phyloP scores from a whole-genome alignment of 2,329 filamentous ascomycete species.

The Chrysoporthe deuterocubensis region DNA sequence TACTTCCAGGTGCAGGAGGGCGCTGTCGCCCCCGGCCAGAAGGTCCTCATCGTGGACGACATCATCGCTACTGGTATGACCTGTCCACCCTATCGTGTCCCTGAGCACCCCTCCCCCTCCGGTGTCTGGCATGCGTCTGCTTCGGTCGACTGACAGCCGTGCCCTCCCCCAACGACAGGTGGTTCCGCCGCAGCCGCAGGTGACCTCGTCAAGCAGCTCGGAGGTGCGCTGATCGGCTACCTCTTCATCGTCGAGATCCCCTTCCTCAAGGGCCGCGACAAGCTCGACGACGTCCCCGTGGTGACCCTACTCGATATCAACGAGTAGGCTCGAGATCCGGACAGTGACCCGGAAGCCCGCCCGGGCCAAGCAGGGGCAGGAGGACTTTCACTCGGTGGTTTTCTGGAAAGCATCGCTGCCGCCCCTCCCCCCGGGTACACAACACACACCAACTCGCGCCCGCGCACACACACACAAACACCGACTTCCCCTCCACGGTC shows the following conservation, averaged over 20 bases:
- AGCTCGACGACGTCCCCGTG: slow-evolving; percentile 78
- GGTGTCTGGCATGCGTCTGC: background rate
- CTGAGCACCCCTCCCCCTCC: background rate
- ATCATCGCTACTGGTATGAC: slow-evolving; percentile 91
- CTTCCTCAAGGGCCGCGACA: slow-evolving; percentile 88
- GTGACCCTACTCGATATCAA: slow-evolving; percentile 75
- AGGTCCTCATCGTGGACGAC: slow-evolving; percentile 92
- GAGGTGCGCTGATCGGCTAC: slow-evolving; percentile 84
- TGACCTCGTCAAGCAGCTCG: slow-evolving; percentile 82
- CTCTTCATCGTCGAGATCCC: slow-evolving; percentile 96
- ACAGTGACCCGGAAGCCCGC: background rate
- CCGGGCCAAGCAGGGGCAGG: background rate
- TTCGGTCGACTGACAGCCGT: slow-evolving; percentile 10
- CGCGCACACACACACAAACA: background rate
- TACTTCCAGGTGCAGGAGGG: slow-evolving; percentile 95
- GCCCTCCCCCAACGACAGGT: slow-evolving; percentile 56
- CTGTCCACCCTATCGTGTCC: too few relatives aligned
- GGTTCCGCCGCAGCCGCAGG: slow-evolving; percentile 89
- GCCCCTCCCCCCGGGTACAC: background rate
- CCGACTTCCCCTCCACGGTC: background rate
- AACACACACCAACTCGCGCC: background rate
- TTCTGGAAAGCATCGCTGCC: background rate
- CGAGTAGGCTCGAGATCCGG: slow-evolving; percentile 8
- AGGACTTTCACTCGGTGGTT: background rate
- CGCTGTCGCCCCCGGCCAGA: slow-evolving; percentile 82